Evolutionary conservation across 805 yeast genomes (phyloP), one percentile per base, ranked within the genome.

Genomic region (Yamadazyma insecticola): DNA sequence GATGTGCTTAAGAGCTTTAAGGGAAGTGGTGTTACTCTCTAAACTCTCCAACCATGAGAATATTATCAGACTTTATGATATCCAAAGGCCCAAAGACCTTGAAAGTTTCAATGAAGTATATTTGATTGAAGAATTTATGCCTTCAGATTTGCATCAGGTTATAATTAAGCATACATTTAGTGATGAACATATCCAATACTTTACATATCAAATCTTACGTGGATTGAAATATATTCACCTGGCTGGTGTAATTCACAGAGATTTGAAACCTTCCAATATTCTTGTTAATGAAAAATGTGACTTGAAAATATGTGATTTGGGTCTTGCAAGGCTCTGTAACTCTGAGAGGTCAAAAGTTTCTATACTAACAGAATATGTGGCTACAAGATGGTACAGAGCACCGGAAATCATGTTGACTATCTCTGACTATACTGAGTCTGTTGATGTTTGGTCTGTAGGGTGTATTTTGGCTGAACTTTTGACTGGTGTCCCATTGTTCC

Each of bases 361-460:
- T 0, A 71, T 72, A 41, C 63, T 82, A 62, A 83, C 90, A 0
- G 90, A 83, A 50, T 83, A 83, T 43, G 92, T 83, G 3, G 90
- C 90, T 3, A 83, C 92, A 6, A 63, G 92, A 45, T 83, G 90
- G 90, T 83, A 83, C 51, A 60, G 92, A 32, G 90, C 90, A 0
- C 90, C 90, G 0, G 92, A 83, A 52, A 80, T 83, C 35, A 83
- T 83, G 90, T 57, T 83, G 16, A 75, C 85, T 1, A 69, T 74
- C 37, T 78, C 83, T 24, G 79, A 78, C 45, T 83, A 83, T 43
- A 73, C 89, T 2, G 76, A 81, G 6, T 85, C 88, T 1, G 79
- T 83, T 37, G 92, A 83, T 49, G 66, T 82, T 11, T 83, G 92
- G 92, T 77, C 87, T 0, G 78, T 81, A 24, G 92, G 90, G 0